phyloP scores from a whole-genome alignment of 805 yeast genomes.

The Candida endomychidarum region DNA sequence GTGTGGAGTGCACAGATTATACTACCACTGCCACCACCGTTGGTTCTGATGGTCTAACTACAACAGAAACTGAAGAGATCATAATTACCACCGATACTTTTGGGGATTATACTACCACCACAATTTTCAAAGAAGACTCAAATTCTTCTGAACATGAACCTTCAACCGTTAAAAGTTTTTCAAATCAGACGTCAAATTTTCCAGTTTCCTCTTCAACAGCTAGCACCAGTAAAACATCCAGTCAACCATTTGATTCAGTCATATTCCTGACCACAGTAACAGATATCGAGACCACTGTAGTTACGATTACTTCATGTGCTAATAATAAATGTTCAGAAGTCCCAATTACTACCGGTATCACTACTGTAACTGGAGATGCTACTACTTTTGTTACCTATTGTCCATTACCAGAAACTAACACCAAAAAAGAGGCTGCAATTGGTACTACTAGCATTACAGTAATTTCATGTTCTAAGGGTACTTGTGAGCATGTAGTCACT shows the following conservation, averaged over 20 bases:
- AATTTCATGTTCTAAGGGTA: neutral
- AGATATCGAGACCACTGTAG: neutral
- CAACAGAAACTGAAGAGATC: constrained; percentile 15
- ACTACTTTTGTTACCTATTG: neutral
- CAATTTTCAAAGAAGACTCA: constrained; percentile 6
- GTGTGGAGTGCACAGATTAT: no score
- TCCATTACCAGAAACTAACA: neutral
- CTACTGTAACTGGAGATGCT: neutral
- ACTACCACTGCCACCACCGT: no score
- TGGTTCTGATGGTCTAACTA: constrained; percentile 13
- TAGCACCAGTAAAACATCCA: no score
- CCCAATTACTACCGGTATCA: neutral
- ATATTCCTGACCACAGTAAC: neutral
- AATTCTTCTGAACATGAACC: no score
- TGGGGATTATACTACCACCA: constrained; percentile 13
- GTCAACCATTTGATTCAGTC: neutral
- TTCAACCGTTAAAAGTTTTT: no score
- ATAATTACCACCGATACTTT: constrained; percentile 15
- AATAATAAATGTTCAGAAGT: neutral
- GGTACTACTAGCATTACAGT: neutral
- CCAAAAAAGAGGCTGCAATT: neutral
- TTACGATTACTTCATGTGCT: neutral
- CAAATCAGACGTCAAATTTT: no score
- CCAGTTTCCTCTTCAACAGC: no score
- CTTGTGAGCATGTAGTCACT: neutral